These are phyloP conservation scores for Keithomyces neogunnii DNA, from an alignment of 2,329 filamentous ascomycete genomes.

Conservation along the genomic window DNA sequence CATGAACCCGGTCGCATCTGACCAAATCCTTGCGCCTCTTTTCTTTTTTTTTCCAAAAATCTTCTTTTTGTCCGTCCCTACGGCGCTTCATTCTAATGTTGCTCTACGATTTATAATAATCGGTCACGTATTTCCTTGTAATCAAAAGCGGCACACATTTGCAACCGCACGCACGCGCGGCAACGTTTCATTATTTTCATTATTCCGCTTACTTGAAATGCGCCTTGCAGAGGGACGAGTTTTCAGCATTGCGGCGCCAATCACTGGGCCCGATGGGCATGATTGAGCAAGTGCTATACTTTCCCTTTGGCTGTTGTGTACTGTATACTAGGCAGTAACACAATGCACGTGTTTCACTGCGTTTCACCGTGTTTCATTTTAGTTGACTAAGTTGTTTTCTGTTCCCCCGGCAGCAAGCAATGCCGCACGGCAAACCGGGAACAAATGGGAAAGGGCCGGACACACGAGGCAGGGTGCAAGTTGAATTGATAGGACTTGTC, in stretches of 20 bases:
- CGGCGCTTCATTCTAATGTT: conserved; percentile 1
- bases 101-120: background rate
- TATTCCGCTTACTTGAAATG: background rate
- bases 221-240: too few relatives aligned
- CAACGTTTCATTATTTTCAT: background rate
- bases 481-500: background rate
- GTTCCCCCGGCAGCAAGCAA: background rate
- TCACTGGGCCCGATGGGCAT: background rate
- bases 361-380: background rate
- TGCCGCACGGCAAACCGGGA: background rate
- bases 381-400: background rate
- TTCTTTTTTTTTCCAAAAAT: background rate
- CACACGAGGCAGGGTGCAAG: background rate
- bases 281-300: background rate
- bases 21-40: background rate
- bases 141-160: background rate
- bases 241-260: background rate
- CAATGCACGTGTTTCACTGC: background rate
- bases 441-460: background rate
- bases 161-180: background rate
- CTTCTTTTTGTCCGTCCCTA: background rate
- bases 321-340: background rate
- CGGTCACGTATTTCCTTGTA: background rate
- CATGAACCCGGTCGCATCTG: conserved; percentile 19
- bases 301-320: background rate